Evolutionary conservation across 1,284 basidiomycete genomes (phyloP).

Genomic region (Trametes versicolor): DNA sequence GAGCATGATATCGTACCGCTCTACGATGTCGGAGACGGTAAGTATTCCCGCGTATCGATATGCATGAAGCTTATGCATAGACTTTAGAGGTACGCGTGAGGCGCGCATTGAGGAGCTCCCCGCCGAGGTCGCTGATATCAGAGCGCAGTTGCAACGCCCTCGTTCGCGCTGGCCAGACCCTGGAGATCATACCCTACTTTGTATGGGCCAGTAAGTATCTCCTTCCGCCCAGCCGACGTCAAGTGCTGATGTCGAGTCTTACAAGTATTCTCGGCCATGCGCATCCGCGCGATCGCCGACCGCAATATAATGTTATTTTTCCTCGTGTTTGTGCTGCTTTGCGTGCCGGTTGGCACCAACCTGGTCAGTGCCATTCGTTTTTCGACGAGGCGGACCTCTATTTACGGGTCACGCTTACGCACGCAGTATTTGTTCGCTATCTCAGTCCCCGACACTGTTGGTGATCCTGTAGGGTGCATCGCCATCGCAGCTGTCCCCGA

Average conservation of each 20-base stretch:
- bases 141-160: conserved; percentile 1
- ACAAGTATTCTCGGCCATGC: conserved; percentile 20
- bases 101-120: too few species aligned
- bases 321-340: conserved; percentile 11
- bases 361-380: conserved; percentile 1
- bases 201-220: conserved; percentile 12
- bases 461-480: not conserved
- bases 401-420: not conserved
- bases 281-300: conserved; percentile 18
- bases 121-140: too few species aligned
- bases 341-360: conserved; percentile 15
- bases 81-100: too few species aligned
- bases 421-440: conserved; percentile 3
- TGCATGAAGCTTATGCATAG: too few species aligned
- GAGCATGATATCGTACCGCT: not conserved
- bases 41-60: too few species aligned
- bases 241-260: not conserved
- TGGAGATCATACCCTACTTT: conserved; percentile 8
- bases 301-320: not conserved
- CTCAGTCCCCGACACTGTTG: not conserved
- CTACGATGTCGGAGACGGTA: not conserved
- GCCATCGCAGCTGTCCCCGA: not conserved
- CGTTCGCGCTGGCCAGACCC: not conserved
- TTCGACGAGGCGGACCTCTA: too few species aligned
- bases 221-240: not conserved